Conservation (phyloP, 192 early-diverging fungal species). For the Linnemannia schmuckeri region DNA sequence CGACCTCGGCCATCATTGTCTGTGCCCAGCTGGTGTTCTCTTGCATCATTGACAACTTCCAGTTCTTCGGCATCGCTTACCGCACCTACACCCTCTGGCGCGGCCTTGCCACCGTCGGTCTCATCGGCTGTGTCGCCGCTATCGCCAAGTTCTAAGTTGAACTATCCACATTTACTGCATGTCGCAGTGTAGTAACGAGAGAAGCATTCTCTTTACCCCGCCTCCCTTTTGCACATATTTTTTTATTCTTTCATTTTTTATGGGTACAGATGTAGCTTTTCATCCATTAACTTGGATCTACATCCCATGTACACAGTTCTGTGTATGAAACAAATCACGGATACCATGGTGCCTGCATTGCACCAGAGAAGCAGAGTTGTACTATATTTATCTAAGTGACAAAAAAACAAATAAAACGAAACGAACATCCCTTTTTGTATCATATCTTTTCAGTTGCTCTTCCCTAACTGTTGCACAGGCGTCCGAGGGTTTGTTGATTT, state of each 20-base stretch:
- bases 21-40: slow-evolving; percentile 63
- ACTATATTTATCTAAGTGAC: neutral
- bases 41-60: slow-evolving; percentile 65
- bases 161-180: neutral
- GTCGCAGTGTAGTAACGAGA: neutral
- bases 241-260: neutral
- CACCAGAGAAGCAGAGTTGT: neutral
- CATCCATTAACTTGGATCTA: neutral
- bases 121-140: slow-evolving; percentile 57
- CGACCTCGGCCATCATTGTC: slow-evolving; percentile 60
- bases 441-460: neutral
- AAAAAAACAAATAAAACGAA: neutral
- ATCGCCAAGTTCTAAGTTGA: slow-evolving; percentile 54
- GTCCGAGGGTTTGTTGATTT: neutral
- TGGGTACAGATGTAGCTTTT: slow-evolving; percentile 6
- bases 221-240: slow-evolving; percentile 4
- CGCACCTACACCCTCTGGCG: slow-evolving; percentile 58
- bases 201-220: neutral
- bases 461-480: neutral
- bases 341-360: slow-evolving; percentile 14
- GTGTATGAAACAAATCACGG: slow-evolving; percentile 34
- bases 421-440: neutral
- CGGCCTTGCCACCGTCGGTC: slow-evolving; percentile 54
- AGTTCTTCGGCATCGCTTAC: slow-evolving; percentile 55
- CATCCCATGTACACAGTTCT: slow-evolving; percentile 34